Base-by-base conservation (phyloP, 192 early-diverging fungal genomes). In the Coemansia sp. region DNA sequence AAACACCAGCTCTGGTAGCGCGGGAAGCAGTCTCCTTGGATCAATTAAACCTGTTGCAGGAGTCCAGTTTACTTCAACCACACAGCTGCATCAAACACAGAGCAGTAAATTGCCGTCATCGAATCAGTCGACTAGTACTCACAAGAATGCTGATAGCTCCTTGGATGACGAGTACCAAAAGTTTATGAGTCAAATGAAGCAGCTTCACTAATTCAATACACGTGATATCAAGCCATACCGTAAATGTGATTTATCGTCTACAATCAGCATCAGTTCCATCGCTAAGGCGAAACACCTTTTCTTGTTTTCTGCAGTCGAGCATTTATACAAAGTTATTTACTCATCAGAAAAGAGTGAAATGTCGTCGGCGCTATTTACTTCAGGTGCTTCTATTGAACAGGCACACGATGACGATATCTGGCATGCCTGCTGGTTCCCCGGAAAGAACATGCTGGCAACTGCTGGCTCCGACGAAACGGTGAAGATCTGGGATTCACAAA, bases 121-220 rank as follows among this genome's bases (percentile, higher is more conserved):
- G 47, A 59, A 22, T 15, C 57, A 38, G 41, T 24, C 5, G 4
- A n/a, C n/a, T n/a, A n/a, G n/a, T n/a, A 22, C 45, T 5, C n/a
- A 47, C 9, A 47, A 47, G 23, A 46, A 24, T 45, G 48, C 59
- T 49, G 39, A 57, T 25, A 60, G 40, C 42, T 66, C 71, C 40
- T 64, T 81, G n/a, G 75, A 75, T 40, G 82, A 89, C 13, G 83
- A 89, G 61, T 87, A 84, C 63, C 78, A 83, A 37, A 81, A 71
- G 47, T 89, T 87, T 67, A 82, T 86, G 77, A 72, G 80, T 5
- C 67, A 81, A 24, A 85, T 87, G 75, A 47, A 56, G 11, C 24
- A 24, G 47, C 23, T 37, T 10, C 5, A 44, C 5, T 44, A 37
- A 37, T 37, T 15, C 2, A 50, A 18, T 50, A 9, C 48, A 50